Evolutionary conservation across 495 filamentous ascomycete species (phyloP).

Genomic region (Xylaria sp.): DNA sequence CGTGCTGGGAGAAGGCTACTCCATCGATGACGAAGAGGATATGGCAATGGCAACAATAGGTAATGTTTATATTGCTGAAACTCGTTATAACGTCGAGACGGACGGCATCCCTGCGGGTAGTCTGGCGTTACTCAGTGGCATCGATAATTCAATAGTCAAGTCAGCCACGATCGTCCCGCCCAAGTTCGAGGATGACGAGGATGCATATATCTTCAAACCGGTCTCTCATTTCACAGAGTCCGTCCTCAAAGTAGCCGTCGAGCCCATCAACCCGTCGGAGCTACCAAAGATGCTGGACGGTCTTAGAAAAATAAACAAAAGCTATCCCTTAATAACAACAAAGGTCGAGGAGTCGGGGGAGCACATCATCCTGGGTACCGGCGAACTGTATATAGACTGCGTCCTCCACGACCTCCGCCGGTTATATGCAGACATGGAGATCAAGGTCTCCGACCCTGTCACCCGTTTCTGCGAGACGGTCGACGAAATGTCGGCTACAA

Average conservation of each 20-base stretch:
- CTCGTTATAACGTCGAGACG: constrained; percentile 88
- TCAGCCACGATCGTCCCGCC: constrained; percentile 92
- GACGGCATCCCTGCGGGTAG: constrained; percentile 96
- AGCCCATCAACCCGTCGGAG: constrained; percentile 97
- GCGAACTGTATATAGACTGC: constrained; percentile 98
- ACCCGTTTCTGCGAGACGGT: constrained; percentile 98
- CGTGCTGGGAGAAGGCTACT: constrained; percentile 94
- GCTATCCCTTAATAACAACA: constrained; percentile 91
- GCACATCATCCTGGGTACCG: constrained; percentile 92
- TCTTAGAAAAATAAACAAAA: constrained; percentile 95
- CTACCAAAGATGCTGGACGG: constrained; percentile 99
- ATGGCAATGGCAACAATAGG: constrained; percentile 91
- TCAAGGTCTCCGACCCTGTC: constrained; percentile 97
- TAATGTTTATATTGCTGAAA: constrained; percentile 92
- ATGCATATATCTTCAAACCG: constrained; percentile 92
- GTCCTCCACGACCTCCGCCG: constrained; percentile 93
- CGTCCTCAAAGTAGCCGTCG: constrained; percentile 96
- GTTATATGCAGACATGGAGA: constrained; percentile 98
- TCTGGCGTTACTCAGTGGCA: constrained; percentile 85
- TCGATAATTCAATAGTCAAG: constrained; percentile 98
- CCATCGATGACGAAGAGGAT: constrained; percentile 96
- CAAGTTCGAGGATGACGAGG: constrained; percentile 82
- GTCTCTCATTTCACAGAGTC: constrained; percentile 95
- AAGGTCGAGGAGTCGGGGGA: constrained; percentile 99
- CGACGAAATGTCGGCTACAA: constrained; percentile 95